These are phyloP conservation scores for Crithidia expoeki DNA, from an alignment of 208 protist genomes.

Conservation along the genomic window DNA sequence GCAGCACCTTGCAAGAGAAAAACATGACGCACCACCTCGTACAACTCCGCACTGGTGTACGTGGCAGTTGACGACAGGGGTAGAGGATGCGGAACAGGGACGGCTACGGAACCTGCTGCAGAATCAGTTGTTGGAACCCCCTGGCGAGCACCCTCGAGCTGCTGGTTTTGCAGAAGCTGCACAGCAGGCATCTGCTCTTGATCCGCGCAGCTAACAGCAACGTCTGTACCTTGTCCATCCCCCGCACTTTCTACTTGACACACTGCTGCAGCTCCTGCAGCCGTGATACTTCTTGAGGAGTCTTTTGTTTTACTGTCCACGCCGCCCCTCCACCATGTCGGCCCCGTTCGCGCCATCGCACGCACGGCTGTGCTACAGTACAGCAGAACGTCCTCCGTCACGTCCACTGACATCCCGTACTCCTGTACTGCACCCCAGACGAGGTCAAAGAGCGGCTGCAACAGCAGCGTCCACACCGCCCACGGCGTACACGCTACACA, in stretches of 20 bases:
- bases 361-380: constrained; percentile 33
- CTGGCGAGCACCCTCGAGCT: too few relatives aligned
- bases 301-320: too few relatives aligned
- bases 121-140: too few relatives aligned
- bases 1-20: constrained; percentile 31
- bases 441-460: constrained; percentile 35
- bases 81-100: background rate
- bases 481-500: background rate
- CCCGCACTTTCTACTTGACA: too few relatives aligned
- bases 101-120: background rate
- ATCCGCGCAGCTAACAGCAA: too few relatives aligned
- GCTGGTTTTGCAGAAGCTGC: too few relatives aligned
- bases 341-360: constrained; percentile 14
- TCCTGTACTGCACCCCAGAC: constrained; percentile 29
- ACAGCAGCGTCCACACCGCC: constrained; percentile 23
- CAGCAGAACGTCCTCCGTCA: constrained; percentile 8
- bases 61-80: background rate
- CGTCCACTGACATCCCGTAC: constrained; percentile 11
- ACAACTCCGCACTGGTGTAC: constrained; percentile 30
- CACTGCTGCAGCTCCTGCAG: too few relatives aligned
- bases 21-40: constrained; percentile 28
- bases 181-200: too few relatives aligned
- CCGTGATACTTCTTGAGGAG: too few relatives aligned
- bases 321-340: background rate
- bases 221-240: too few relatives aligned